Evolutionary conservation across 2,329 filamentous ascomycete genomes (phyloP), one percentile per base, ranked within the genome.

Genomic region (Pseudogymnoascus pannorum): DNA sequence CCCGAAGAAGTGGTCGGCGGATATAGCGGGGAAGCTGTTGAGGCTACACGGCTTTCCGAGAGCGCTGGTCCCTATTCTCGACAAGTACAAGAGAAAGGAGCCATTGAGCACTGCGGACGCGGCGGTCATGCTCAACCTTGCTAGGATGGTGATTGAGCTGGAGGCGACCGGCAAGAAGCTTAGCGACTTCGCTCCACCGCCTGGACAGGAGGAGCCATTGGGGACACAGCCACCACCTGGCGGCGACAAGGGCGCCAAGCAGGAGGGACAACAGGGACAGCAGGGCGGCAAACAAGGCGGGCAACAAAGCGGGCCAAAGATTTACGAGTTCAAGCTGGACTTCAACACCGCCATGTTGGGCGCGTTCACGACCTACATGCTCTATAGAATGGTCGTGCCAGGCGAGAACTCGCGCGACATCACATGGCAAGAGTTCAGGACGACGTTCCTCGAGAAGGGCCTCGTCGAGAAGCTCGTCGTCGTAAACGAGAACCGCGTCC

Each of bases 361-460:
- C 29, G 75, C 81, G 16, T 80, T 89, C 67, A 74, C 87, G 33
- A 77, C 83, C 9, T 89, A 86, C 70, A 77, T 88, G 61, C 72
- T 86, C 57, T 87, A 85, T 73, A 78, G 81, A 61, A 79, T 83
- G 65, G 76, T 93, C 61, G 81, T 91, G 62, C 87, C 87, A 3
- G 81, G 82, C 18, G 86, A 89, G 65, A 81, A 79, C 64, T 80
- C 78, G 61, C 80, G 86, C 70, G 93, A 99, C 72, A 97, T 99
- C 63, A 97, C 94, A 61, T 99, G 92, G 91, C 92, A 99, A 76
- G 94, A 99, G 76, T 91, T 99, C 77, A 82, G 90, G 65, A 92
- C 86, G 68, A 94, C 91, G 31, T 97, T 96, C 80, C 80, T 99
- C 64, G 92, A 97, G 76, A 97, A 96, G 79, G 94, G 94, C 6